phyloP scores from a whole-genome alignment of 768 basidiomycete species.

The Kwoniella dejecticola region DNA sequence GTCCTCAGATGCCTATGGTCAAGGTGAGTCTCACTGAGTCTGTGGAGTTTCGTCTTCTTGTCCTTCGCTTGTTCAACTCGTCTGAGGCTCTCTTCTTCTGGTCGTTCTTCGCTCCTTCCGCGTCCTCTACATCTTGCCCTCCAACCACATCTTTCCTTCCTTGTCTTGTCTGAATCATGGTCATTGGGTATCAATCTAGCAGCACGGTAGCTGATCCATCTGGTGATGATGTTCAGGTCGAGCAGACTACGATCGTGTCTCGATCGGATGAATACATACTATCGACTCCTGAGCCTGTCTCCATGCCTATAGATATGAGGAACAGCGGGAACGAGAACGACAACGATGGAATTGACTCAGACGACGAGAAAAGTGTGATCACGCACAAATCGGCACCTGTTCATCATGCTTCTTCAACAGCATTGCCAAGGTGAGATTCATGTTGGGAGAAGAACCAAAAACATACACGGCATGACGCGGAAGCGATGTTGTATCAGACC shows the following conservation, averaged over 20 bases:
- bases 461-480: too few species aligned
- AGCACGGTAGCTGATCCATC: too few species aligned
- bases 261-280: constrained; percentile 15
- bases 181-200: too few species aligned
- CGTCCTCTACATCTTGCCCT: too few species aligned
- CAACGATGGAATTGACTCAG: neutral
- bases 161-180: too few species aligned
- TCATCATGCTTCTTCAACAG: neutral
- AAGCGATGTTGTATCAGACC: too few species aligned
- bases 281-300: neutral
- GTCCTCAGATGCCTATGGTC: constrained; percentile 10
- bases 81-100: neutral
- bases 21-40: constrained; percentile 1
- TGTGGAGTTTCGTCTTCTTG: neutral
- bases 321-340: neutral
- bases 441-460: too few species aligned
- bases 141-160: too few species aligned
- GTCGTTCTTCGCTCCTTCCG: too few species aligned
- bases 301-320: neutral
- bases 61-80: neutral
- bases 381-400: constrained; percentile 1
- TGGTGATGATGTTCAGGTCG: too few species aligned
- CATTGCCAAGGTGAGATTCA: too few species aligned
- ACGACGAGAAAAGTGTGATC: constrained; percentile 3
- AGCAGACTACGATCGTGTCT: constrained; percentile 1